Evolutionary conservation across 208 protist genomes (phyloP), one percentile per base, ranked within the genome.

Genomic region (Leptomonas pyrrhocoris): DNA sequence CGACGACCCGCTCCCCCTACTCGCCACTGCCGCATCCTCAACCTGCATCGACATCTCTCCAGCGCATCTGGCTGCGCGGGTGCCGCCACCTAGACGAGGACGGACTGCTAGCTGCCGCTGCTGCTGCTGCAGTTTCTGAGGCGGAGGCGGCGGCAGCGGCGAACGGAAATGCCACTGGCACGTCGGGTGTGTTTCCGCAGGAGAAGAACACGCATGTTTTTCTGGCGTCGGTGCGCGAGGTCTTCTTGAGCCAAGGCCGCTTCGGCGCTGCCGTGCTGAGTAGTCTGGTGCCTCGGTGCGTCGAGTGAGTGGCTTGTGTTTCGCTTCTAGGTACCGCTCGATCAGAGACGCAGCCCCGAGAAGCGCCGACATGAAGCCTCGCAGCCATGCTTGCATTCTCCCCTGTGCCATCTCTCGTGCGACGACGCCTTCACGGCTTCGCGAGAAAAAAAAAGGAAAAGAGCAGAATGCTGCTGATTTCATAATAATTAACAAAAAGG

Each of bases 61-160:
- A 81, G 51, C 69, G 69, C 7, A 36, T 87, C 8, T 80, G 82
- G 68, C 31, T 87, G 55, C 82, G 77, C 40, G 71, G 73, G 1
- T 84, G 82, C 28, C 77, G 54, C 15, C 31, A 40, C 9, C 11
- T 79, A 4, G 56, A 76, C 48, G 71, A 69, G 57, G 61, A 45
- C 3, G 54, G 38, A 4, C 43, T 69, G 4, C 27, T 68, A 0
- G 40, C 51, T 21, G 40, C 51, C 15, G 15, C 70, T 2, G 50
- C 69, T 19, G 60, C n/a, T n/a, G n/a, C n/a, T n/a, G n/a, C n/a
- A n/a, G n/a, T n/a, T n/a, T n/a, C n/a, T n/a, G n/a, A n/a, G n/a
- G n/a, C 38, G 9, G 66, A 27, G 4, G 28, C 27, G n/a, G 51
- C 2, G 48, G n/a, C 46, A 19, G 31, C 2, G 34, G 31, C 27